phyloP scores from a whole-genome alignment of 441 rosid species.

The Pelargonium exstipulatum region DNA sequence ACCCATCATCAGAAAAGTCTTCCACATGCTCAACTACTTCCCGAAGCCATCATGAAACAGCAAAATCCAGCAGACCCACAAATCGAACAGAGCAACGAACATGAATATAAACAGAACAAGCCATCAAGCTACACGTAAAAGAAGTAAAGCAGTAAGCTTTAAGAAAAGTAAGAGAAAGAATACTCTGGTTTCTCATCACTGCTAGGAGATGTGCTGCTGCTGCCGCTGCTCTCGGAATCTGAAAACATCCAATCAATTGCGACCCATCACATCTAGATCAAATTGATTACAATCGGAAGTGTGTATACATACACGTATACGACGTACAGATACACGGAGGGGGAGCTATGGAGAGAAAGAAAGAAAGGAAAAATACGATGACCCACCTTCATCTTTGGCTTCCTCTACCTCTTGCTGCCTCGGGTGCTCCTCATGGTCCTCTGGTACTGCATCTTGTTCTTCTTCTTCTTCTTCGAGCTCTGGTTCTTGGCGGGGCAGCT shows the following conservation, averaged over 20 bases:
- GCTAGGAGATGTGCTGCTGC: slow-evolving; percentile 33
- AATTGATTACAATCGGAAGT: slow-evolving; percentile 5
- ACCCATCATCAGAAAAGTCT: slow-evolving; percentile 6
- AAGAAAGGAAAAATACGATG: neutral
- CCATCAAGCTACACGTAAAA: slow-evolving; percentile 6
- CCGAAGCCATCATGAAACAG: neutral
- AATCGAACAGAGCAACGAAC: slow-evolving; percentile 16
- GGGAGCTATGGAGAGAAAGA: neutral
- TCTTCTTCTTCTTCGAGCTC: slow-evolving; percentile 21
- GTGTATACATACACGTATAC: slow-evolving; percentile 4
- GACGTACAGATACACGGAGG: neutral
- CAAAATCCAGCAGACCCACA: slow-evolving; percentile 13
- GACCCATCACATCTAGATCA: slow-evolving; percentile 22
- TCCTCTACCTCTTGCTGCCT: slow-evolving; percentile 18
- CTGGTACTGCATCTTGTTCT: neutral
- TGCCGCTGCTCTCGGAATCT: slow-evolving; percentile 55
- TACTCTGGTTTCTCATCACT: slow-evolving; percentile 63
- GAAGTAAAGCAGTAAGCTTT: slow-evolving; percentile 12
- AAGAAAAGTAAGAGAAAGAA: slow-evolving; percentile 8
- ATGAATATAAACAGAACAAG: neutral
- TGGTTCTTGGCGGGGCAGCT: slow-evolving; percentile 29
- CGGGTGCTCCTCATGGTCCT: slow-evolving; percentile 16
- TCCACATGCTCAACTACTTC: neutral
- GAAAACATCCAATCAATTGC: slow-evolving; percentile 25
- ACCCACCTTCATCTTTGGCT: slow-evolving; percentile 20